Percentiles rank a stretch among this genome's conserved stretches.
Evolutionary conservation across 2,329 filamentous ascomycete species (phyloP).

Genomic region (Aotearoamyces nothofagi): DNA sequence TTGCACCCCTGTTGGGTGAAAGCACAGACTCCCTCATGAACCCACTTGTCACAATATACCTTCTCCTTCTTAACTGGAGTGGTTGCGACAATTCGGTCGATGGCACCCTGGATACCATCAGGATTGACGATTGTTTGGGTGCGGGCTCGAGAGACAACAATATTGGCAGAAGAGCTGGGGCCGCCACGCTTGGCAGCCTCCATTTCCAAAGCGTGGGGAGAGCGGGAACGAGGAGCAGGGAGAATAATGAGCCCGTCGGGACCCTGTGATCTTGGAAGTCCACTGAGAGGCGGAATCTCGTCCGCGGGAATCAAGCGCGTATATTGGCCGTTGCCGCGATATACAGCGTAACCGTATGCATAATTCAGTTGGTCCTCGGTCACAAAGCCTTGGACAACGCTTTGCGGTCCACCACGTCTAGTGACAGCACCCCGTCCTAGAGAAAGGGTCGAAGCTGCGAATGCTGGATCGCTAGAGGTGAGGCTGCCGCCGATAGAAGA

Average conservation of each 20-base stretch:
- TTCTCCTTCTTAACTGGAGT: constrained; percentile 29
- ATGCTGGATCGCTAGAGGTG: no score
- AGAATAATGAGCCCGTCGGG: constrained; percentile 18
- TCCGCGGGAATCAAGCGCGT: constrained; percentile 41
- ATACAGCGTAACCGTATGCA: constrained; percentile 34
- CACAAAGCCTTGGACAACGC: no score
- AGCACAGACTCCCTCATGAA: constrained; percentile 70
- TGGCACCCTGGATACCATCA: constrained; percentile 3
- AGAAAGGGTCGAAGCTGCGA: no score
- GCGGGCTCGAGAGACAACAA: constrained; percentile 6
- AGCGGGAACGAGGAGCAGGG: constrained; percentile 11
- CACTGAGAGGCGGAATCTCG: constrained; percentile 27
- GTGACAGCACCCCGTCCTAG: no score
- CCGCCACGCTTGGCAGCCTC: no score
- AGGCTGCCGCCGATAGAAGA: no score
- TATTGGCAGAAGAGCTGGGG: no score
- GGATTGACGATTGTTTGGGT: constrained; percentile 3
- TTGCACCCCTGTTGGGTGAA: constrained; percentile 77
- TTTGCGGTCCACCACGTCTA: no score
- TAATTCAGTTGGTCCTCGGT: constrained; percentile 11
- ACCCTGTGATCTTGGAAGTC: constrained; percentile 22
- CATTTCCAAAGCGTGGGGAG: no score
- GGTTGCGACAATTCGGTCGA: constrained; percentile 10
- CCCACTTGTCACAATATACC: constrained; percentile 80
- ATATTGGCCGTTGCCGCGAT: constrained; percentile 35